Conservation (phyloP, 2,329 filamentous ascomycete genomes). For the Sclerotinia sclerotiorum region DNA sequence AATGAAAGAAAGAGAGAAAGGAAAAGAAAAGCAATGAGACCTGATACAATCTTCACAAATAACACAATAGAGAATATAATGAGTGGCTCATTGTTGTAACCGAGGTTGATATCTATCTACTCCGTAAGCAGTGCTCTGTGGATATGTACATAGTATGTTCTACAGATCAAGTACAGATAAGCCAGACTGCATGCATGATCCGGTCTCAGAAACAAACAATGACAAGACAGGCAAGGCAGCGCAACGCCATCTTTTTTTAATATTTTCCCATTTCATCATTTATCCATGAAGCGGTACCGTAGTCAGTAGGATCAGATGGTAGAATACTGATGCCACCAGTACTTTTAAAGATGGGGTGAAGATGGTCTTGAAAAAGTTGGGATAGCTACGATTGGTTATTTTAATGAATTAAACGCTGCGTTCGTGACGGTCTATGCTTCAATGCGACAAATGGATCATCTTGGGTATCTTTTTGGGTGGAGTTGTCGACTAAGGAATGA, state of each 20-base stretch:
- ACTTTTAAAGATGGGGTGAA: slow-evolving; percentile 14
- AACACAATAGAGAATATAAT: too few relatives aligned
- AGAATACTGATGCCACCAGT: too few relatives aligned
- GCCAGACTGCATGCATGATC: neutral
- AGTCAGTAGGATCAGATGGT: too few relatives aligned
- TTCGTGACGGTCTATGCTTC: neutral
- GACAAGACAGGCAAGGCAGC: neutral
- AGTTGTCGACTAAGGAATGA: neutral
- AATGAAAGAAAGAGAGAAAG: neutral
- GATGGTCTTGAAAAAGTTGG: too few relatives aligned
- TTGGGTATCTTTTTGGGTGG: neutral
- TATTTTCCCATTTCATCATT: neutral
- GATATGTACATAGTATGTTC: neutral
- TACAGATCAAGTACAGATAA: slow-evolving; percentile 11
- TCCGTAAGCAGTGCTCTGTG: neutral
- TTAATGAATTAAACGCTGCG: neutral
- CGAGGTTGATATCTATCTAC: neutral
- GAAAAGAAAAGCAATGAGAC: neutral
- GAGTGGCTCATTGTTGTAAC: neutral
- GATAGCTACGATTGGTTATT: neutral
- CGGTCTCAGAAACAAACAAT: neutral
- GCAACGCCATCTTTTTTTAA: neutral
- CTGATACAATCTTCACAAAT: too few relatives aligned
- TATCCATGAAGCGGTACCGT: neutral
- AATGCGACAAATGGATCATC: neutral